Evolutionary conservation across 2,329 filamentous ascomycete genomes (phyloP), one percentile per base, ranked within the genome.

Genomic region (Aspergillus tubingensis): DNA sequence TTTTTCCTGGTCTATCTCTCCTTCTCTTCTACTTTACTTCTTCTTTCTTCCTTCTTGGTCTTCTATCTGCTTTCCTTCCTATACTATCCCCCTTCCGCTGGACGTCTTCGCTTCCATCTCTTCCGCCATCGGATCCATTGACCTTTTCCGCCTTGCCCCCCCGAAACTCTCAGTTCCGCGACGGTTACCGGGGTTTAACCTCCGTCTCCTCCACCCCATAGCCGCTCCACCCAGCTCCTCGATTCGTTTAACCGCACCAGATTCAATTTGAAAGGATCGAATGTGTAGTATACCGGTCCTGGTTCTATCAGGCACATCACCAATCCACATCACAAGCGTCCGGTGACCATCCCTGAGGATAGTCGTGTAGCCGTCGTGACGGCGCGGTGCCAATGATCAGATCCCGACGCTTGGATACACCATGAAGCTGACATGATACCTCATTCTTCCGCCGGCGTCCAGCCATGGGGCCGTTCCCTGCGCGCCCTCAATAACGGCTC

Each of bases 341-440:
- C 47, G 32, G 32, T 36, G 47, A 50, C 47, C n/a, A 8, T 50
- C n/a, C 15, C 23, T 50, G 27, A 32, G 25, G n/a, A 10, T 17
- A 30, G 32, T 30, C 19, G 8, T 17, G 3, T 17, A 32, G 47
- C 47, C 47, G 47, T 50, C 47, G 11, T 15, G 38, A 54, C 56
- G 49, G 27, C 56, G 44, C 44, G 54, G 43, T 59, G 64, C 63
- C 60, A 44, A 72, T 72, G 67, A 70, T 62, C 67, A 62, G 57
- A 62, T 64, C 64, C 56, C 58, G 50, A 59, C 61, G 62, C 64
- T 64, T 61, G 66, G 56, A 68, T 67, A 73, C 71, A 74, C 67
- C 69, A 78, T 78, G 73, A 72, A 58, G 68, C 69, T 70, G 71
- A 72, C 68, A 78, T 79, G 76, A 78, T 76, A 64, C 73, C 75